Base-by-base conservation (phyloP, 2,329 filamentous ascomycete genomes). In the Microdochium bolleyi region DNA sequence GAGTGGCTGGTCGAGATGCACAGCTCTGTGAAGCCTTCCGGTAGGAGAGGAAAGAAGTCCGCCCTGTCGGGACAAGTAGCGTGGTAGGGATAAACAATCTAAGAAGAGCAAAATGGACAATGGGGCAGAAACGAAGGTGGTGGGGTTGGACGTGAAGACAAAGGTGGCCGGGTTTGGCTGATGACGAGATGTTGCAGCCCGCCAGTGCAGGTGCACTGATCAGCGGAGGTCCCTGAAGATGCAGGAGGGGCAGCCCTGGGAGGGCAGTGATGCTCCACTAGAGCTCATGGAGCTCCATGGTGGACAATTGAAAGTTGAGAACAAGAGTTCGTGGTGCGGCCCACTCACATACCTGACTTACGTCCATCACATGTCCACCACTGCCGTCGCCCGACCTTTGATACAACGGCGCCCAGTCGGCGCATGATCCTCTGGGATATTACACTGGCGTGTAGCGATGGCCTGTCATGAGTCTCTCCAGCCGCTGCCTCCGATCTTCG, bases 401-500 rank as follows among this genome's bases (percentile, higher is more conserved):
- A 34, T 34, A 34, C 8, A 8, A 34, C 30, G 7, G 11, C 11
- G 11, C 37, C 7, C 5, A 5, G 13, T 8, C n/a, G 37, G 37
- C 37, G 37, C 37, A 41, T 13, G 41, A 46, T 19, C 4, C 22
- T 22, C 16, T 22, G 10, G 13, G 21, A 19, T 22, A 8, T 19
- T 13, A 21, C 10, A 13, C 41, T 19, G 7, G 7, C 41, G 21
- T 19, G 41, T 19, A 21, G 41, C 22, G 41, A 46, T 46, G 41
- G 41, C 9, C 41, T 19, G 19, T 46, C 41, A 46, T 46, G 41
- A 46, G 41, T 22, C 41, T 46, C 19, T 10, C 41, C 41, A 21
- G 41, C 21, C 41, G 41, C 21, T 46, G 41, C 41, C 19, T 46
- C 5, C 54, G 2, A 61, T 50, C 11, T 57, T 52, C 7, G 9